phyloP scores from a whole-genome alignment of 768 basidiomycete species.

The Lactarius sp. region DNA sequence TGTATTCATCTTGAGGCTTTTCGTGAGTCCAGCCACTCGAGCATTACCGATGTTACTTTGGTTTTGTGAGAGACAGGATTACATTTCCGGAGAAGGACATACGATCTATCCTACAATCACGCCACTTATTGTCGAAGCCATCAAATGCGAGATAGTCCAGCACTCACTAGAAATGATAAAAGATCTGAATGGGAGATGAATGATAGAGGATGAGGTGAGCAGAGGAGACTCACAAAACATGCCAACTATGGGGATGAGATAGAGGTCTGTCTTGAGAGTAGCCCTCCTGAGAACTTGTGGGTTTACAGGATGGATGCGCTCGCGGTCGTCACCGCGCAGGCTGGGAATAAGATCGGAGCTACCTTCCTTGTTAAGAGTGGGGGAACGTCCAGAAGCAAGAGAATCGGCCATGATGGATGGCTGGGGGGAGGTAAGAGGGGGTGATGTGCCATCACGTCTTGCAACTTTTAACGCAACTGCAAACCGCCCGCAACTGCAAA shows the following conservation, averaged over 20 bases:
- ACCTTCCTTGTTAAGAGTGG: background rate
- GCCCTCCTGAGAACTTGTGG: slow-evolving; percentile 5
- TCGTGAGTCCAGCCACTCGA: slow-evolving; percentile 33
- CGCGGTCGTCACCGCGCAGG: background rate
- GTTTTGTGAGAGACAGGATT: background rate
- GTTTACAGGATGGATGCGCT: slow-evolving; percentile 18
- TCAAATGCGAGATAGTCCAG: background rate
- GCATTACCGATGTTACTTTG: slow-evolving; percentile 32
- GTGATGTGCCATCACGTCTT: background rate
- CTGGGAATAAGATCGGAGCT: slow-evolving; percentile 1
- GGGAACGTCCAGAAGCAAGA: background rate
- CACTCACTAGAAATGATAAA: slow-evolving; percentile 23
- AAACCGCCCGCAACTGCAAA: too few relatives aligned
- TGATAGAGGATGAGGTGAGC: background rate
- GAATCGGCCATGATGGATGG: background rate
- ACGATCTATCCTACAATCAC: slow-evolving; percentile 21
- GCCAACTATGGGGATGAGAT: slow-evolving; percentile 20
- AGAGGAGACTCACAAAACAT: slow-evolving; percentile 21
- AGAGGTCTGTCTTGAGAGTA: slow-evolving; percentile 17
- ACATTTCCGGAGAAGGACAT: background rate
- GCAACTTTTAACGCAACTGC: background rate
- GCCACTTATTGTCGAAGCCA: background rate
- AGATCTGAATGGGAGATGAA: slow-evolving; percentile 8
- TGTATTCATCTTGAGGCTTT: slow-evolving; percentile 30
- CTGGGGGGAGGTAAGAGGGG: background rate